Evolutionary conservation across 2,329 filamentous ascomycete genomes (phyloP).

Genomic region (Pseudofabraea citricarpa): DNA sequence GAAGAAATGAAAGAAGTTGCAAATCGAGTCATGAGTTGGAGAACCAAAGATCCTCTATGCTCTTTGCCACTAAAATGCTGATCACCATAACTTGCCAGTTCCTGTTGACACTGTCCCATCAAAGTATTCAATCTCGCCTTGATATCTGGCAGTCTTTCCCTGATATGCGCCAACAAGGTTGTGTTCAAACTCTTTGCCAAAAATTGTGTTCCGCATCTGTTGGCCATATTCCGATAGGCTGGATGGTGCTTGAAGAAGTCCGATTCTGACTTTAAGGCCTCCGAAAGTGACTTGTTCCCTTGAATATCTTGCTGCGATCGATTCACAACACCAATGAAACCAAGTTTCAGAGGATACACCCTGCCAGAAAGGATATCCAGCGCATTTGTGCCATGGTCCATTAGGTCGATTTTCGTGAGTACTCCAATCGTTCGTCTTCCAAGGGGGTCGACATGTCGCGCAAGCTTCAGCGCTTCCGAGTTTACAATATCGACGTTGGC

Average conservation of each 20-base stretch:
- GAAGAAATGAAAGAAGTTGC: conserved; percentile 97
- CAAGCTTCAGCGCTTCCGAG: conserved; percentile 94
- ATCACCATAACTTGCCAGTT: conserved; percentile 95
- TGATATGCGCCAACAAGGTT: conserved; percentile 93
- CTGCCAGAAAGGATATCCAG: conserved; percentile 95
- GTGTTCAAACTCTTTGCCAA: conserved; percentile 92
- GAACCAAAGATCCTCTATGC: conserved; percentile 87
- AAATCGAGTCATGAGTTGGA: conserved; percentile 97
- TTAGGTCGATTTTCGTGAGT: conserved; percentile 92
- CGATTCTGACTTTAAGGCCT: conserved; percentile 81
- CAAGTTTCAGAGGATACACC: conserved; percentile 93
- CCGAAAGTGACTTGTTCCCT: conserved; percentile 87
- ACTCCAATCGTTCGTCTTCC: conserved; percentile 95
- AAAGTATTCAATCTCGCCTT: conserved; percentile 95
- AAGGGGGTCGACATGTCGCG: conserved; percentile 92
- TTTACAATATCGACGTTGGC: conserved; percentile 98
- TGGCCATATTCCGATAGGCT: conserved; percentile 94
- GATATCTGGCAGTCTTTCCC: conserved; percentile 93
- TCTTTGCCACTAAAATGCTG: conserved; percentile 97
- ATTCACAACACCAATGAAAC: conserved; percentile 97
- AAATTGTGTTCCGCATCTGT: conserved; percentile 87
- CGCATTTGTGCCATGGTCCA: conserved; percentile 98
- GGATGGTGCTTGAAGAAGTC: conserved; percentile 98
- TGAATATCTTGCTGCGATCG: conserved; percentile 98
- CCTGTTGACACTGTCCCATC: conserved; percentile 99